Conservation (phyloP, 1,139 yeast species). For the Hemisphaericaspora lyxosophila region DNA sequence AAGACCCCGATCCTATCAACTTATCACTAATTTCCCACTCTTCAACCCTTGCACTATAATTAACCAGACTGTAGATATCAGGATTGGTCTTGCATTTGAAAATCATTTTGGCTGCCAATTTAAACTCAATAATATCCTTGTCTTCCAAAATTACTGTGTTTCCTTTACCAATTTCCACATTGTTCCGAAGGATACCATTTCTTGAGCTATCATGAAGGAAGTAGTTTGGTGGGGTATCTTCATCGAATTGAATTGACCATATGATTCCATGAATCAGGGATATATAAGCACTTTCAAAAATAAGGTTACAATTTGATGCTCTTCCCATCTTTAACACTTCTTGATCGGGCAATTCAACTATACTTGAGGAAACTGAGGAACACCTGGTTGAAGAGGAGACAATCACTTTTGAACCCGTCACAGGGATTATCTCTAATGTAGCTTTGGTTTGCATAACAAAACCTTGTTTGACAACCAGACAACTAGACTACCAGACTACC, state of each 20-base stretch:
- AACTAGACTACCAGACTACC: no score
- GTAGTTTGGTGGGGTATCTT: constrained; percentile 43
- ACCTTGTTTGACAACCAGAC: no score
- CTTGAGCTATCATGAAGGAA: constrained; percentile 55
- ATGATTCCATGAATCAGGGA: constrained; percentile 47
- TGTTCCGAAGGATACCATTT: constrained; percentile 55
- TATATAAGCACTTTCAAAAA: constrained; percentile 19
- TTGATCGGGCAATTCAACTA: constrained; percentile 12
- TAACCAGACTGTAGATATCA: background rate
- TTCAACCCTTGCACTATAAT: constrained; percentile 8
- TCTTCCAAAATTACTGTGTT: constrained; percentile 39
- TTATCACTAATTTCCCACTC: constrained; percentile 46
- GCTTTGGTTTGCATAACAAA: constrained; percentile 6
- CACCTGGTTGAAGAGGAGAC: background rate
- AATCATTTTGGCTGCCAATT: constrained; percentile 25
- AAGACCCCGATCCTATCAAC: constrained; percentile 59
- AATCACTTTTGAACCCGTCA: background rate
- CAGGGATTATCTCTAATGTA: constrained; percentile 2
- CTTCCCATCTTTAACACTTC: constrained; percentile 19
- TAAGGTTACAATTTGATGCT: constrained; percentile 11
- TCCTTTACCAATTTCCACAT: constrained; percentile 27
- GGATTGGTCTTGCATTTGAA: constrained; percentile 14
- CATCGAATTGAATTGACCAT: constrained; percentile 55
- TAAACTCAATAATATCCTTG: constrained; percentile 43
- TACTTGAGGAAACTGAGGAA: background rate